phyloP scores from a whole-genome alignment of 768 basidiomycete genomes.

The Boletus rubroflammeus region DNA sequence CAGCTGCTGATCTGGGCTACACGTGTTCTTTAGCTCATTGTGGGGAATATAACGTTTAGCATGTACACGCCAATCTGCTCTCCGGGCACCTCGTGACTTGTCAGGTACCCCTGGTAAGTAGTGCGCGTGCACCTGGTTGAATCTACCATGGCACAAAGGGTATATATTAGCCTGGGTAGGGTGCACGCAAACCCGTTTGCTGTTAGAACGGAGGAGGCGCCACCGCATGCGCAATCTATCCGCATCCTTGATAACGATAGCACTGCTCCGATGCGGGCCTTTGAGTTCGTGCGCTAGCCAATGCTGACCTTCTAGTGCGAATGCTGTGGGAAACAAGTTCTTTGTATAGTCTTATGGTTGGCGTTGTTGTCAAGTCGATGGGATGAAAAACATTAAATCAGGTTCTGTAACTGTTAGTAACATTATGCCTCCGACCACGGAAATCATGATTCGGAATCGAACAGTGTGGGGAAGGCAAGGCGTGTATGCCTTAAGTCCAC shows the following conservation, averaged over 20 bases:
- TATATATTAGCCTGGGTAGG: not conserved
- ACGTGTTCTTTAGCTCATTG: slow-evolving; percentile 22
- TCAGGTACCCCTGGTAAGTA: not conserved
- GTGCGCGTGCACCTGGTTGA: slow-evolving; percentile 6
- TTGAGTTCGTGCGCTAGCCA: not conserved
- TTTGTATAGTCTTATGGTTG: not conserved
- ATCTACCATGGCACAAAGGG: not conserved
- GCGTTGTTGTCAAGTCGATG: slow-evolving; percentile 7
- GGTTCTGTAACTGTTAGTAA: not conserved
- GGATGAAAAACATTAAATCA: not conserved
- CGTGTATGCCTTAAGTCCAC: not conserved
- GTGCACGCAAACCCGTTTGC: not conserved
- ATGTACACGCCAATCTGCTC: slow-evolving; percentile 8
- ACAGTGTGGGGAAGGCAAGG: slow-evolving; percentile 10
- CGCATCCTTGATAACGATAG: not conserved
- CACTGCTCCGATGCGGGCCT: not conserved
- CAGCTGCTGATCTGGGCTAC: slow-evolving; percentile 13
- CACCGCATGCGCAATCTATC: not conserved
- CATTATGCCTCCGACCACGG: not conserved
- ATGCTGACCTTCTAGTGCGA: not conserved
- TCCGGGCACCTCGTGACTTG: slow-evolving; percentile 7
- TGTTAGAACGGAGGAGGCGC: not conserved
- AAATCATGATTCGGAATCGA: slow-evolving; percentile 5
- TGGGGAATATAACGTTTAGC: slow-evolving; percentile 23
- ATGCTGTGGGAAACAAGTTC: slow-evolving; percentile 6